Conservation (phyloP, 2,329 filamentous ascomycete species). For the Diaporthe batatas region DNA sequence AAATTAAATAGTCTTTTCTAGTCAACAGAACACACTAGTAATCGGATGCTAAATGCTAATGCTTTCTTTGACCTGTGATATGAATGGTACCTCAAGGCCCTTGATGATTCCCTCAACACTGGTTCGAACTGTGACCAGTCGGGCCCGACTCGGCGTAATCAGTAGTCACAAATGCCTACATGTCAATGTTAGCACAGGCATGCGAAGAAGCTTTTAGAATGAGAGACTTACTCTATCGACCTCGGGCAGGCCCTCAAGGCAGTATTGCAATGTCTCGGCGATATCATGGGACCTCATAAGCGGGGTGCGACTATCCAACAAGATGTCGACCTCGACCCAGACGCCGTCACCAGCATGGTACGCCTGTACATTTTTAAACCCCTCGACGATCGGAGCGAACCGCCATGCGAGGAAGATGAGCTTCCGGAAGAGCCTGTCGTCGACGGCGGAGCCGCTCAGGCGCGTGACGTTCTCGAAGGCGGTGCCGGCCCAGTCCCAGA, state of each 20-base stretch:
- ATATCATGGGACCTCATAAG: constrained; percentile 69
- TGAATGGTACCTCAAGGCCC: background rate
- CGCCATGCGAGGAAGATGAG: constrained; percentile 71
- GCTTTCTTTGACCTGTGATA: background rate
- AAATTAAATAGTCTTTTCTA: background rate
- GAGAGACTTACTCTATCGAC: constrained; percentile 49
- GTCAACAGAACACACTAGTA: no score
- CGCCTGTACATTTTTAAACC: constrained; percentile 66
- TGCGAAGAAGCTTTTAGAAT: background rate
- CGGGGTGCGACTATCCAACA: constrained; percentile 66
- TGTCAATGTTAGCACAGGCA: background rate
- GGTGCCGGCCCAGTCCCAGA: constrained; percentile 76
- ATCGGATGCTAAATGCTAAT: background rate
- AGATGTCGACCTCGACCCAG: constrained; percentile 73
- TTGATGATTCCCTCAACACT: background rate
- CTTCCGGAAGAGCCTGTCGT: constrained; percentile 65
- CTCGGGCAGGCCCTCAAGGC: constrained; percentile 62
- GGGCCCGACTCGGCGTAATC: constrained; percentile 71
- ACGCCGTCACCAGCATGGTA: constrained; percentile 75
- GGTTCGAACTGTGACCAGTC: constrained; percentile 53
- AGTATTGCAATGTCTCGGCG: constrained; percentile 74
- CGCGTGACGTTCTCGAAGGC: constrained; percentile 71
- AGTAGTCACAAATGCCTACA: constrained; percentile 53
- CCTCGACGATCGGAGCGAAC: constrained; percentile 65
- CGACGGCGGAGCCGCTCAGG: constrained; percentile 69